These are phyloP conservation scores for Pyrenophora tritici-repentis DNA, from an alignment of 2,329 filamentous ascomycete genomes.

Conservation along the genomic window DNA sequence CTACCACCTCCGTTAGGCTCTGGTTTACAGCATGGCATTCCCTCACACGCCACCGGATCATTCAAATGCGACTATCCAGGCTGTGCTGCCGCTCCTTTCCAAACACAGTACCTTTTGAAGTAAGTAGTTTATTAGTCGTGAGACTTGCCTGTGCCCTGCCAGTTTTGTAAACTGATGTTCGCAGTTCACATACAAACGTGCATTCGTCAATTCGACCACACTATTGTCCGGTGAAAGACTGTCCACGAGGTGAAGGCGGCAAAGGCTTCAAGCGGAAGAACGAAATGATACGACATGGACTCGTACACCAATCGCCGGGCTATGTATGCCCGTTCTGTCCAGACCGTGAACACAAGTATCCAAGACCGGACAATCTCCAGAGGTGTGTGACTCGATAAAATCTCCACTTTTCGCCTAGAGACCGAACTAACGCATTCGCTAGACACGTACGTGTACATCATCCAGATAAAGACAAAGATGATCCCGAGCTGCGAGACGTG, in stretches of 20 bases:
- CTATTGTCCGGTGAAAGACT: conserved; percentile 64
- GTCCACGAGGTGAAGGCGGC: conserved; percentile 63
- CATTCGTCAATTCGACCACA: conserved; percentile 67
- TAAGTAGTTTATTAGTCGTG: conserved; percentile 43
- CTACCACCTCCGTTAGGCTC: conserved; percentile 40
- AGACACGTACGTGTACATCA: conserved; percentile 95
- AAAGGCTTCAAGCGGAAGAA: conserved; percentile 72
- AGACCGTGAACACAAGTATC: conserved; percentile 91
- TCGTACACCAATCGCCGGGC: conserved; percentile 92
- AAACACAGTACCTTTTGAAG: conserved; percentile 78
- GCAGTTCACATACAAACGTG: conserved; percentile 71
- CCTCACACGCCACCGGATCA: conserved; percentile 34
- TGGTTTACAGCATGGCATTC: conserved; percentile 34
- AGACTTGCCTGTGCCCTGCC: too few relatives aligned
- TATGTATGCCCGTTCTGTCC: conserved; percentile 97
- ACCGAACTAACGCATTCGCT: neutral
- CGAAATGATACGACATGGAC: conserved; percentile 75
- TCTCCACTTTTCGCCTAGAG: neutral
- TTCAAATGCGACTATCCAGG: conserved; percentile 64
- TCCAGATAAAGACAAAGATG: conserved; percentile 85
- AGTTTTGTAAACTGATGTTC: neutral
- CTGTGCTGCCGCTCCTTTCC: conserved; percentile 74
- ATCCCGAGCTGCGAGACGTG: conserved; percentile 78
- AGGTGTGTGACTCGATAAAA: conserved; percentile 62
- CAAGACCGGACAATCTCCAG: conserved; percentile 92